Evolutionary conservation across 345 rosid genomes (phyloP), one percentile per base, ranked within the genome.

Genomic region (Brassica nigra): DNA sequence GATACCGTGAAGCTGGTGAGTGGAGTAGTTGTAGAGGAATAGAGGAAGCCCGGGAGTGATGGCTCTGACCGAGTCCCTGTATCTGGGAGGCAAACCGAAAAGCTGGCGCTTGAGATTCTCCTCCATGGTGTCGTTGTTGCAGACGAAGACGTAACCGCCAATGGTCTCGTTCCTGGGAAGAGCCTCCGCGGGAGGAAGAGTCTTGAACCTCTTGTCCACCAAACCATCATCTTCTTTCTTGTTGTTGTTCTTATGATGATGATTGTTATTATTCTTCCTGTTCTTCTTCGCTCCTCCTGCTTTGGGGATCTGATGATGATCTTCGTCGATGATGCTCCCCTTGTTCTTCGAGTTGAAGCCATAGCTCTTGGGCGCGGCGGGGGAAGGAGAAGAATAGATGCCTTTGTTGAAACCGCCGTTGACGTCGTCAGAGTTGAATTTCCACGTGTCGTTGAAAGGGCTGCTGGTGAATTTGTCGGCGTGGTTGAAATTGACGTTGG

Each of bases 51-150:
- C 99, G 0, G 99, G 99, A 8, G 98, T 96, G 62, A 96, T 96
- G 12, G 93, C 90, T 79, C 99, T 83, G 15, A 96, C 99, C 0
- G 98, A 96, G 84, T 96, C 98, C 39, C 97, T 83, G 83, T 96
- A 93, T 29, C 99, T 86, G 0, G 97, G 97, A 15, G 99, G 99
- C 85, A 96, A 81, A 29, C 99, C 99, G 66, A 96, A 96, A 54
- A 96, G 97, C 86, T 92, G 87, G 39, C 99, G 85, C 80, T 81
- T 88, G 76, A 96, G 92, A 76, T 96, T 91, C 89, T 96, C 99
- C 64, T 85, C 85, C 99, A 96, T 96, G 42, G 99, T 96, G 69
- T 96, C 99, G 68, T 96, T 96, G 89, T 96, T 93, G 87, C 99
- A 96, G 20, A 96, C 99, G 64, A 96, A 93, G 77, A 96, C 93